Evolutionary conservation across 2,329 filamentous ascomycete genomes (phyloP), one percentile per base, ranked within the genome.

Genomic region (Cladosporium cucumerinum): DNA sequence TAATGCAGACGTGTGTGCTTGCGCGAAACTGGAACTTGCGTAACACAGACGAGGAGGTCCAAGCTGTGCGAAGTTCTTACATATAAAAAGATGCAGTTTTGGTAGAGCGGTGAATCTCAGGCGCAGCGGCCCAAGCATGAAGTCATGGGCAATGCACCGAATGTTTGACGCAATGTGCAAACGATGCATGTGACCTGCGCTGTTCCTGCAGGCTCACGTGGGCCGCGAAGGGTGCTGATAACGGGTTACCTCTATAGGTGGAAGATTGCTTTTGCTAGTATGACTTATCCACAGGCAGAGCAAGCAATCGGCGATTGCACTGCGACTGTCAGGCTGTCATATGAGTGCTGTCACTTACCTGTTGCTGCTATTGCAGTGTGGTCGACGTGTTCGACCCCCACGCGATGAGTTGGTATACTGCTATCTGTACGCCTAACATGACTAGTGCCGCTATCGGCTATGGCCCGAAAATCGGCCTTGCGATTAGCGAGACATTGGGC

Each of bases 151-250:
- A 30, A 30, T 30, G 48, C 21, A 28, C 21, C 18, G 21, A 23
- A 51, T 23, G 49, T n/a, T 52, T 52, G 49, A 52, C 49, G 49
- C 49, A 16, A 52, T 52, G 26, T 16, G 26, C 51, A 21, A 21
- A 14, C 26, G 8, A 30, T 54, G 18, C 51, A 54, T 28, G 51
- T 54, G 51, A 54, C 51, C 49, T 11, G 18, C 30, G 48, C 28
- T 54, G 51, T 54, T 54, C 51, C 51, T 54, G 51, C 51, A 54
- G 51, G 26, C 51, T 54, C 51, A 54, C 51, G 51, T 54, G 51
- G 32, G n/a, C n/a, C n/a, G n/a, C n/a, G n/a, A n/a, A n/a, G n/a
- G n/a, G 18, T 12, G 51, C 18, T 54, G 51, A 18, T 54, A 54
- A 30, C 26, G 7, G 2, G 12, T 12, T 32, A 6, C 12, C 51